Percentiles rank a stretch among this genome's conserved stretches.
Conservation (phyloP, 2,329 filamentous ascomycete genomes). For the Pestalotiopsis sp. region DNA sequence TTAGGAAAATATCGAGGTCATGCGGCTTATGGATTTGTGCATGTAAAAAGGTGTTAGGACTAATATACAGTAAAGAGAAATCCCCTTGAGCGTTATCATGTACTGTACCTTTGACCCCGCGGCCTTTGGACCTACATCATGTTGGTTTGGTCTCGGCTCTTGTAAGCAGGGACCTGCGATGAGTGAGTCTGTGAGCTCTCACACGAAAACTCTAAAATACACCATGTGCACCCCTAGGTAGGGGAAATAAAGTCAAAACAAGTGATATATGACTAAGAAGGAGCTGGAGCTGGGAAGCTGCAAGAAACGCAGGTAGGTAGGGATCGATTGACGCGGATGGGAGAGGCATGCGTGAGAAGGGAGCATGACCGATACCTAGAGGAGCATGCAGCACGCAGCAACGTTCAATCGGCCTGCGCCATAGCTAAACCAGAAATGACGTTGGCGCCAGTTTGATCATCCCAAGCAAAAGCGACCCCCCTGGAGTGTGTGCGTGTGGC, state of each 20-base stretch:
- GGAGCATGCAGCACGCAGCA: too few species aligned
- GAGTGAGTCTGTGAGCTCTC: not conserved
- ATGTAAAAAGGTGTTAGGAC: not conserved
- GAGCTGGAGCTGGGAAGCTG: too few species aligned
- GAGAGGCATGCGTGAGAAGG: too few species aligned
- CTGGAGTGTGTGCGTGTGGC: slow-evolving; percentile 23
- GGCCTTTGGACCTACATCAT: not conserved
- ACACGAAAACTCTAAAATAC: not conserved
- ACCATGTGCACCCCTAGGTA: too few species aligned
- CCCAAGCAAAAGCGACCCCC: not conserved
- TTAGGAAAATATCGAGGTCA: not conserved
- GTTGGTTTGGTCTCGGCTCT: not conserved
- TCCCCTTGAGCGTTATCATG: not conserved
- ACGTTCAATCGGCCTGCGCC: slow-evolving; percentile 12
- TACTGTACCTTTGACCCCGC: not conserved
- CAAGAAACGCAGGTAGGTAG: too few species aligned
- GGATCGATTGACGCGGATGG: too few species aligned
- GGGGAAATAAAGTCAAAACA: too few species aligned
- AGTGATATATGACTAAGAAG: too few species aligned
- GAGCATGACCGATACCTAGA: too few species aligned
- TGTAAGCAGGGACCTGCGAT: not conserved
- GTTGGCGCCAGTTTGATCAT: slow-evolving; percentile 24
- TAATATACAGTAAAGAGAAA: not conserved
- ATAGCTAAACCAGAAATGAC: slow-evolving; percentile 29
- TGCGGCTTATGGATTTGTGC: not conserved